phyloP scores from a whole-genome alignment of 306 rosid genomes.

The Castanea mollissima region DNA sequence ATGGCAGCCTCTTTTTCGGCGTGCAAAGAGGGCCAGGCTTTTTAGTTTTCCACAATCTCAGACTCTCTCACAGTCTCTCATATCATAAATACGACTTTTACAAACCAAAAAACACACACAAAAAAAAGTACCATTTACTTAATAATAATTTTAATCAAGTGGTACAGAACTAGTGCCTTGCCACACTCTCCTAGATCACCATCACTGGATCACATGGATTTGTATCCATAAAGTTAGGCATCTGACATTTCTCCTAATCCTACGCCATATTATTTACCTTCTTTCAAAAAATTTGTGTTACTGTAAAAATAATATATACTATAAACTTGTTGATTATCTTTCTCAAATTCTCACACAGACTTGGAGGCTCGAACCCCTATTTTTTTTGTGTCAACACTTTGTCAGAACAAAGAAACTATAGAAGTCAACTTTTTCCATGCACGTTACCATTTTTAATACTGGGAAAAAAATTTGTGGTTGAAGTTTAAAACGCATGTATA shows the following conservation, averaged over 20 bases:
- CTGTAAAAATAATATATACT: neutral
- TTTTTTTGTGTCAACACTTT: neutral
- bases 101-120: neutral
- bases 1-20: slow-evolving; percentile 46
- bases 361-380: neutral
- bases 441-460: neutral
- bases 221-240: slow-evolving; percentile 63
- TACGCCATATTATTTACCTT: slow-evolving; percentile 21
- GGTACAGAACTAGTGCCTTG: neutral
- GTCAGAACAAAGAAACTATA: slow-evolving; percentile 2
- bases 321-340: neutral
- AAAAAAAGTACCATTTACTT: neutral
- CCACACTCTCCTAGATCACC: slow-evolving; percentile 25
- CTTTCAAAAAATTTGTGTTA: neutral
- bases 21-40: slow-evolving; percentile 32
- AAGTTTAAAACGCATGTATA: neutral
- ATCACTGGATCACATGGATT: slow-evolving; percentile 41
- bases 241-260: slow-evolving; percentile 38
- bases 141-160: neutral
- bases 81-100: neutral
- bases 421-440: slow-evolving; percentile 18
- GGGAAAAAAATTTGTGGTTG: neutral
- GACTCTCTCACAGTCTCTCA: neutral
- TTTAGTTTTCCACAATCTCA: neutral
- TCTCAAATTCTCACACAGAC: neutral